Base-by-base conservation (phyloP, 768 basidiomycete species). In the Rubroboletus satanas region DNA sequence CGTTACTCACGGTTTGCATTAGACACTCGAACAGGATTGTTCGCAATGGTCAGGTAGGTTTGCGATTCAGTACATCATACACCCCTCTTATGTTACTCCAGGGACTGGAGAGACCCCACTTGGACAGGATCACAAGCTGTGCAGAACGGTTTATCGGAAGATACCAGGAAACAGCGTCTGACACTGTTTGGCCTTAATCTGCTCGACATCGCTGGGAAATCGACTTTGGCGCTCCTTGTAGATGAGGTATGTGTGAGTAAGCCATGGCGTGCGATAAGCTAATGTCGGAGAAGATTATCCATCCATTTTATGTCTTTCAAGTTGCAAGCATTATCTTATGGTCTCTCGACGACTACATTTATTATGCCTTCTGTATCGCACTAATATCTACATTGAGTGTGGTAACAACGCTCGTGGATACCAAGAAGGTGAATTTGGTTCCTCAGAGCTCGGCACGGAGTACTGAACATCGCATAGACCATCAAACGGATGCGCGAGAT, bases 251-350 rank as follows among this genome's bases (percentile, higher is more conserved):
- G 74, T 66, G 36, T 23, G n/a, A 15, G 50, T 14, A 36, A n/a
- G 10, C 36, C 12, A 48, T 18, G 33, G 15, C 21, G 31, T 29
- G 44, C 37, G 8, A 35, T 44, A 17, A 53, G 10, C 50, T 61
- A 48, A 59, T 39, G 14, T 54, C 7, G 26, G 39, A 31, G 33
- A 58, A 87, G 93, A 83, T 97, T 43, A 87, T 98, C 37, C 96
- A 98, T 67, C 97, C 97, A 0, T 98, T 98, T 73, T 98, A 98
- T 67, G 88, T 99, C 51, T 99, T 99, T 67, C 97, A 99, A 79
- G 86, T 98, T 60, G 93, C 93, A 47, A 97, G 93, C 60, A 89
- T 98, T 61, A 75, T 90, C 37, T 74, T 99, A 7, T 99, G 97
- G 97, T 88, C 90, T 2, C 64, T 98, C 49, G 97, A 99, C 60